Evolutionary conservation across 2,329 filamentous ascomycete species (phyloP).

Genomic region (Penicillium hesseltinei): DNA sequence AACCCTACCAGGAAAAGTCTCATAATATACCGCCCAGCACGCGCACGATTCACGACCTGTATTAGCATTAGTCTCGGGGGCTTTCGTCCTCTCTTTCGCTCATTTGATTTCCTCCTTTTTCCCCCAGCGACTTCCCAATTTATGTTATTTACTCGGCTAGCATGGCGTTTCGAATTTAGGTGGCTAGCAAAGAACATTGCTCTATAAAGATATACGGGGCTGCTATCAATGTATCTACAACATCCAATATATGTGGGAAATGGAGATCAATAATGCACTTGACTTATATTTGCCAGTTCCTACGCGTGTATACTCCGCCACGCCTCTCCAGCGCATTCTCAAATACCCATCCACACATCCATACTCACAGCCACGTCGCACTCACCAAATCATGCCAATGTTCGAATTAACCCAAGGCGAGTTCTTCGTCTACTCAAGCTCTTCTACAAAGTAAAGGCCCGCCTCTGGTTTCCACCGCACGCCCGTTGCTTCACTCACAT

Average conservation of each 20-base stretch:
- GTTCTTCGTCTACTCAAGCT: not conserved
- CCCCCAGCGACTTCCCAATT: slow-evolving; percentile 1
- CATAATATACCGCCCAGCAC: slow-evolving; percentile 6
- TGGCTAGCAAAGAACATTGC: not conserved
- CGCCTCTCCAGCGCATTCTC: not conserved
- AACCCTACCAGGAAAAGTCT: not conserved
- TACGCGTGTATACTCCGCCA: not conserved
- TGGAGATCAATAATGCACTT: not conserved
- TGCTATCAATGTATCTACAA: not conserved
- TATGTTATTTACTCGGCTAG: slow-evolving; percentile 19
- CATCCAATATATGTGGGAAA: not conserved
- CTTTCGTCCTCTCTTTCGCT: slow-evolving; percentile 3
- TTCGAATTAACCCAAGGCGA: not conserved
- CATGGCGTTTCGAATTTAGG: slow-evolving; percentile 25
- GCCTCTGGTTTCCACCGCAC: slow-evolving; percentile 10
- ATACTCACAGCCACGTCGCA: not conserved
- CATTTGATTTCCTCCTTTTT: slow-evolving; percentile 9
- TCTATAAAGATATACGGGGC: not conserved
- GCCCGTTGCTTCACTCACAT: slow-evolving; percentile 9
- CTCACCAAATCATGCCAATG: not conserved
- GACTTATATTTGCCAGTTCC: not conserved
- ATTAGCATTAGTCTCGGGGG: slow-evolving; percentile 17
- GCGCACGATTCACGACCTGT: slow-evolving; percentile 25
- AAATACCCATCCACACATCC: not conserved
- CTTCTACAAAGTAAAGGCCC: slow-evolving; percentile 7